phyloP scores from a whole-genome alignment of 805 yeast species.

The Yarrowia divulgata region DNA sequence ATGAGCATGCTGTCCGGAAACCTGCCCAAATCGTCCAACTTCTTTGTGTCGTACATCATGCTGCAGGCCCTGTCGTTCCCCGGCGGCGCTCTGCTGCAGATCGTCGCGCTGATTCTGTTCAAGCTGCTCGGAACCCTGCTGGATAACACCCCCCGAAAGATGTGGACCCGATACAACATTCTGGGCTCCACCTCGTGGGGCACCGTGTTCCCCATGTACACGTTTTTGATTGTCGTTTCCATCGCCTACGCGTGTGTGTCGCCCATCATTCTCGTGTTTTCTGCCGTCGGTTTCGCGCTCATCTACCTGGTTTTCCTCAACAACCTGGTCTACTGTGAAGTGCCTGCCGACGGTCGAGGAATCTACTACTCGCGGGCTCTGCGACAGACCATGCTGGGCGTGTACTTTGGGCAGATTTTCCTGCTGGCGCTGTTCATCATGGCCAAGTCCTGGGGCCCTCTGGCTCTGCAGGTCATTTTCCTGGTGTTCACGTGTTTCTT shows the following conservation, averaged over 20 bases:
- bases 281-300: conserved; percentile 71
- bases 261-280: conserved; percentile 81
- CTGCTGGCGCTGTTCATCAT: conserved; percentile 85
- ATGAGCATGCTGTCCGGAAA: conserved; percentile 75
- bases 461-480: conserved; percentile 74
- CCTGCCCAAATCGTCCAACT: conserved; percentile 89
- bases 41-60: conserved; percentile 82
- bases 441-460: conserved; percentile 95
- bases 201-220: conserved; percentile 76
- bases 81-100: conserved; percentile 77
- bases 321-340: conserved; percentile 73
- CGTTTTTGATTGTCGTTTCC: conserved; percentile 74
- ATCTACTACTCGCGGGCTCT: conserved; percentile 85
- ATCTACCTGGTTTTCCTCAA: conserved; percentile 80
- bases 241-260: conserved; percentile 82
- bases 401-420: conserved; percentile 87
- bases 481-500: conserved; percentile 70
- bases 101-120: conserved; percentile 74
- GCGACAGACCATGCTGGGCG: conserved; percentile 85
- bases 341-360: conserved; percentile 80
- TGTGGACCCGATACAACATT: conserved; percentile 77
- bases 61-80: conserved; percentile 82
- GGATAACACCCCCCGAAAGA: conserved; percentile 89
- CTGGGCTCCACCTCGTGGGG: conserved; percentile 81
- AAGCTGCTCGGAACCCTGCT: conserved; percentile 73